A percentile compares a stretch with the other conserved stretches of the same genome.
These are phyloP conservation scores for Chionographis japonica DNA, from an alignment of 106 monocot genomes.

Conservation along the genomic window DNA sequence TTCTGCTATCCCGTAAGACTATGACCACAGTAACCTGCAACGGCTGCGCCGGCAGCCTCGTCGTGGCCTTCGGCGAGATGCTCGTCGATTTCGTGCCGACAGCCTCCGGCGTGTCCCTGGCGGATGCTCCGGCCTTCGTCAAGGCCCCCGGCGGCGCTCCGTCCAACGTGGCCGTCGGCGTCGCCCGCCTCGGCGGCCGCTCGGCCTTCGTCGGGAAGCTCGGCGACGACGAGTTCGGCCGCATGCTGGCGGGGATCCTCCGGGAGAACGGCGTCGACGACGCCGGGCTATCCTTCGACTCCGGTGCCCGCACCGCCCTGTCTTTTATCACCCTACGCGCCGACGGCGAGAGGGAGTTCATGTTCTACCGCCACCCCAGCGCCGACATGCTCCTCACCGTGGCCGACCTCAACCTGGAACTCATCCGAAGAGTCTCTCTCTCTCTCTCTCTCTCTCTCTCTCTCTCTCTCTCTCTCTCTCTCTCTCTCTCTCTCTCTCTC, in stretches of 20 bases:
- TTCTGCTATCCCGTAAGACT: too few relatives aligned
- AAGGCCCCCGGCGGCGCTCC: constrained; percentile 12
- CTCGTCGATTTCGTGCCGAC: constrained; percentile 13
- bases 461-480: too few relatives aligned
- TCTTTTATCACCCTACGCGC: constrained; percentile 5
- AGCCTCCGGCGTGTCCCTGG: constrained; percentile 7
- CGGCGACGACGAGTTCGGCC: constrained; percentile 14
- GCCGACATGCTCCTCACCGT: constrained; percentile 12
- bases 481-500: too few relatives aligned
- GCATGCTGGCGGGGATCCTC: constrained; percentile 6
- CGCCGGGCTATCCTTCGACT: not conserved
- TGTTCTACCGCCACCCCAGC: constrained; percentile 13
- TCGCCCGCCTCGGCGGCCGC: constrained; percentile 5
- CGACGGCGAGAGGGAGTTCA: constrained; percentile 14
- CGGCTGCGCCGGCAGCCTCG: not conserved
- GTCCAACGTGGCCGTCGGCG: constrained; percentile 13
- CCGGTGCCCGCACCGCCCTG: constrained; percentile 2
- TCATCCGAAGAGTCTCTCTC: constrained; percentile 1
- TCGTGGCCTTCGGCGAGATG: constrained; percentile 12
- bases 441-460: too few relatives aligned
- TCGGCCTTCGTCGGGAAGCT: constrained; percentile 13
- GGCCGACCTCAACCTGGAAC: constrained; percentile 6
- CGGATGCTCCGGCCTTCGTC: constrained; percentile 6
- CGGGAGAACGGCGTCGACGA: constrained; percentile 7
- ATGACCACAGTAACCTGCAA: not conserved